phyloP scores from a whole-genome alignment of 345 rosid genomes.

The Arabidopsis suecica region DNA sequence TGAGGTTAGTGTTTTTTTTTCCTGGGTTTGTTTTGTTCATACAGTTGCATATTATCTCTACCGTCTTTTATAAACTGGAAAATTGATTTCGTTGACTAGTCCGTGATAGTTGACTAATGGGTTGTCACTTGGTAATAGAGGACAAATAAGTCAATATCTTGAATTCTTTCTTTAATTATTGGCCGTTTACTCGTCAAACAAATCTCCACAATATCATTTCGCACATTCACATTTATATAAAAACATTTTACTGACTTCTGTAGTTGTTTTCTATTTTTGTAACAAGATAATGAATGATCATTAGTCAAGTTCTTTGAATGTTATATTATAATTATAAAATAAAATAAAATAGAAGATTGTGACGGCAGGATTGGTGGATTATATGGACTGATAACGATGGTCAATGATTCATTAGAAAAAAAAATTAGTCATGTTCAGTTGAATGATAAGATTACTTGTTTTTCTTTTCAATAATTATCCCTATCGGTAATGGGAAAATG shows the following conservation, averaged over 20 bases:
- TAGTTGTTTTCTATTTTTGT: background rate
- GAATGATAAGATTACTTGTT: background rate
- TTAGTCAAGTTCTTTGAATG: constrained; percentile 14
- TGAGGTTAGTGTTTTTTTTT: background rate
- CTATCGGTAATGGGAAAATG: background rate
- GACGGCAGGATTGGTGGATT: constrained; percentile 9
- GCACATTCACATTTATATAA: background rate
- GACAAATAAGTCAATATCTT: constrained; percentile 14
- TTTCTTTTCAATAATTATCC: background rate
- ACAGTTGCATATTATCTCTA: background rate
- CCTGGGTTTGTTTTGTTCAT: constrained; percentile 24
- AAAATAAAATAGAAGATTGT: background rate
- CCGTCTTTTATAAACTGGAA: constrained; percentile 5
- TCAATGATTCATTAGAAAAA: background rate
- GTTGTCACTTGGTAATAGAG: constrained; percentile 3
- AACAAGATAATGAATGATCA: background rate
- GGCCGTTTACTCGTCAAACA: background rate
- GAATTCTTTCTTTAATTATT: background rate
- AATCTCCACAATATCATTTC: background rate
- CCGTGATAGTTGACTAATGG: constrained; percentile 6
- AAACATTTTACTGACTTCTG: background rate
- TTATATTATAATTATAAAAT: background rate
- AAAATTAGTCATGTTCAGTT: background rate
- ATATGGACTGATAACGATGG: constrained; percentile 1
- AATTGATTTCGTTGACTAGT: constrained; percentile 12